phyloP scores from a whole-genome alignment of 2,329 filamentous ascomycete genomes.

The Lasiodiplodia hormozganensis region DNA sequence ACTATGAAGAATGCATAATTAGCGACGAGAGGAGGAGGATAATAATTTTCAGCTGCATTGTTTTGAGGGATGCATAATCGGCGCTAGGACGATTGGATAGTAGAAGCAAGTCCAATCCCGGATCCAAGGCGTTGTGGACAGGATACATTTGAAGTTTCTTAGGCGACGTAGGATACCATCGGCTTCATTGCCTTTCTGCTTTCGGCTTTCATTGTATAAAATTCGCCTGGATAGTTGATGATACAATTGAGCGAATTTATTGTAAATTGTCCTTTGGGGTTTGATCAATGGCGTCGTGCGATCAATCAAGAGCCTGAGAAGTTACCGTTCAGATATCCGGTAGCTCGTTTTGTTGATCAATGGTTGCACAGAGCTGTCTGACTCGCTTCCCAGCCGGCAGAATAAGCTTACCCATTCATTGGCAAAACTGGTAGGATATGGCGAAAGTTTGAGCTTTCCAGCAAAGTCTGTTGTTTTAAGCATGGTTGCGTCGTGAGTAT shows the following conservation, averaged over 20 bases:
- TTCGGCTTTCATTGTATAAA: conserved; percentile 10
- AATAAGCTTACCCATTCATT: background rate
- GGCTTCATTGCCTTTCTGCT: conserved; percentile 3
- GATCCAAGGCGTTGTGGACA: conserved; percentile 21
- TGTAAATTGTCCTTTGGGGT: background rate
- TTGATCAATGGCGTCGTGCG: background rate
- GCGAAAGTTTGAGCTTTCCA: background rate
- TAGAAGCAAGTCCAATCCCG: conserved; percentile 2
- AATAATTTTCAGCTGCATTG: background rate
- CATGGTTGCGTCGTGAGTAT: too few relatives aligned
- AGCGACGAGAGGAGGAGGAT: conserved; percentile 12
- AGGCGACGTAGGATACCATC: conserved; percentile 21
- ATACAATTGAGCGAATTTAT: background rate
- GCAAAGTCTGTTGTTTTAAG: background rate
- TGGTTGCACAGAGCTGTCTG: background rate
- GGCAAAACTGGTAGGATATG: conserved; percentile 9
- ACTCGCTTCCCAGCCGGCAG: background rate
- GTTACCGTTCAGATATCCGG: background rate
- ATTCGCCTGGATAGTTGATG: background rate
- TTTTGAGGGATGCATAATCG: conserved; percentile 12
- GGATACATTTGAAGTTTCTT: conserved; percentile 11
- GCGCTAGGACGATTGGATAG: conserved; percentile 13
- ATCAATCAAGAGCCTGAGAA: background rate
- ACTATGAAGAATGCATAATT: background rate
- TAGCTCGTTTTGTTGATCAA: background rate